phyloP scores from a whole-genome alignment of 352 stramenopile genomes.

The Phytophthora melonis region DNA sequence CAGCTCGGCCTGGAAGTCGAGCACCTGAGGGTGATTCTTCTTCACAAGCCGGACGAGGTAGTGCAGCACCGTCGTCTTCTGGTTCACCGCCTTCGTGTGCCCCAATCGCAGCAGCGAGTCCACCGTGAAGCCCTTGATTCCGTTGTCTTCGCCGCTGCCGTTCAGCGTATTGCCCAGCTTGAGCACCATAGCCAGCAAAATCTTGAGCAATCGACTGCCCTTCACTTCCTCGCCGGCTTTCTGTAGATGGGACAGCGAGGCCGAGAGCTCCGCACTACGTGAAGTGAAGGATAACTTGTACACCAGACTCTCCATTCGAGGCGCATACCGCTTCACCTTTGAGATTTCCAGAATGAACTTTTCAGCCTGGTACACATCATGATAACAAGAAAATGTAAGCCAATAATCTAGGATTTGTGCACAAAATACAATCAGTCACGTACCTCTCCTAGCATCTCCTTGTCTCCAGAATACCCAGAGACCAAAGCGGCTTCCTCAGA shows the following conservation, averaged over 20 bases:
- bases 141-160: slow-evolving; percentile 85
- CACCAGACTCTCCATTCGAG: slow-evolving; percentile 82
- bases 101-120: slow-evolving; percentile 94
- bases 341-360: slow-evolving; percentile 92
- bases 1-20: slow-evolving; percentile 94
- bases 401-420: not conserved
- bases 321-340: slow-evolving; percentile 75
- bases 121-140: slow-evolving; percentile 95
- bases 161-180: slow-evolving; percentile 98
- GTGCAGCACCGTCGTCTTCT: slow-evolving; percentile 98
- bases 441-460: slow-evolving; percentile 73
- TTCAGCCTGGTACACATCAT: slow-evolving; percentile 51
- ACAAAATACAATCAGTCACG: slow-evolving; percentile 1
- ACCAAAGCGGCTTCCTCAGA: slow-evolving; percentile 92
- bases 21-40: slow-evolving; percentile 93
- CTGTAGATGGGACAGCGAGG: slow-evolving; percentile 85
- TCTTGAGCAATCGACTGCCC: slow-evolving; percentile 92
- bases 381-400: not conserved
- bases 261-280: slow-evolving; percentile 83
- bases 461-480: slow-evolving; percentile 79
- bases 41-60: slow-evolving; percentile 97
- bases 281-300: slow-evolving; percentile 82
- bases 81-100: slow-evolving; percentile 96
- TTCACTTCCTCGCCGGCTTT: slow-evolving; percentile 95
- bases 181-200: slow-evolving; percentile 97